Evolutionary conservation across 2,329 filamentous ascomycete genomes (phyloP), one percentile per base, ranked within the genome.

Genomic region (Penicillium sp.): DNA sequence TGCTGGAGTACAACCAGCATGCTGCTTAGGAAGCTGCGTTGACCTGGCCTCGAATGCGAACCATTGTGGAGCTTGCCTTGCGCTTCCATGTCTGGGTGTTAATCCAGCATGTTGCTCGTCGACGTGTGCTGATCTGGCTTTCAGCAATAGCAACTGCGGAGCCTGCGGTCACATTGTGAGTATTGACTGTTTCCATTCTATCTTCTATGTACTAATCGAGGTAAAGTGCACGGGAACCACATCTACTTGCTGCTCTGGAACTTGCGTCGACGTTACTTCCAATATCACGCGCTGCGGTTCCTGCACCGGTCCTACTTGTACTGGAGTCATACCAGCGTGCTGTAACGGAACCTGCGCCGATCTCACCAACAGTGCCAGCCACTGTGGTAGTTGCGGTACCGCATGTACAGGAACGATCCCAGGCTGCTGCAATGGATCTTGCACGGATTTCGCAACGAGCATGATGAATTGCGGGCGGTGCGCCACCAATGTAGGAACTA

Each of bases 321-420:
- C 29, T 9, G 14, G 29, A 1, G 6, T 4, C 14, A 27, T 7
- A 10, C 29, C 29, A 10, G 29, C 29, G 1, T 32, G 29, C 10
- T 32, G 29, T 9, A 3, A 9, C 3, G 14, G 14, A 8, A 32
- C 29, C 11, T 55, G 54, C 22, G 32, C 44, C 9, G 52, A 52
- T 46, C 22, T 57, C 4, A 45, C 36, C 14, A 43, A 10, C n/a
- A 44, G 40, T 28, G 14, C 45, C 1, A 45, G 14, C n/a, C 40
- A 49, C 32, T 57, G 54, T 13, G 54, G 54, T 38, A 26, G 36
- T 9, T 55, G 54, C 26, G 38, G n/a, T 36, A 36, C 50, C 16
- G 27, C 37, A 1, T 52, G 50, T 35, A 47, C 20, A 3, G 50
- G 50, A 4, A 41, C 38, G 13, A n/a, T n/a, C n/a, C 50, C 50